Base-by-base conservation (phyloP, 164 flowering plant genomes). In the Warburgia ugandensis region DNA sequence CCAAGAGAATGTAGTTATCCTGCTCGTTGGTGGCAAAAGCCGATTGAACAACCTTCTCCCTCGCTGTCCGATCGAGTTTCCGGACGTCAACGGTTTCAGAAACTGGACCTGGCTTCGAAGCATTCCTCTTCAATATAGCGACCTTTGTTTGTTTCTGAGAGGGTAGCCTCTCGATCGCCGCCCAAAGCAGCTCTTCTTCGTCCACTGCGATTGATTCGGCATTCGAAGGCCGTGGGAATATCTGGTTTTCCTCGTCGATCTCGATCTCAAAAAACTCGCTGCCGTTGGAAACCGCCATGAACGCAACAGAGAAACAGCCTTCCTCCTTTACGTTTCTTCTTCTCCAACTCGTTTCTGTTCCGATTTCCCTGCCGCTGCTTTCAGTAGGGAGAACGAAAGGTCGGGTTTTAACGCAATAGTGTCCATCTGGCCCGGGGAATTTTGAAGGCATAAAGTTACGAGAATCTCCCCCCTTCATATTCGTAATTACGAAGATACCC, bases 21-120 rank as follows among this genome's bases (percentile, higher is more conserved):
- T 84, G 96, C 14, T 81, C 96, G 38, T 50, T 59, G 0, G 97
- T 91, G 5, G 79, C 94, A 17, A 91, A 49, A 5, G 97, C 97
- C 9, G 77, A 73, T 55, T 58, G 65, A 1, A 91, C 79, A 6
- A 91, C 64, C 14, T 67, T 81, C 60, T 86, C 80, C 1, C 94
- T 77, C 11, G 50, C 45, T 2, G 17, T 2, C 4, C 84, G 75
- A 66, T 71, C 74, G 8, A 91, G 82, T 44, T 70, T 83, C 33
- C 76, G 35, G 5, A 91, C 92, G 54, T 91, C 96, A 10, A 91
- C 40, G 17, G 77, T 61, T 64, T 76, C 75, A 0, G 71, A 35
- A 13, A 33, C 23, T 36, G 38, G 50, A 1, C 35, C 29, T 63
- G 3, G 42, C 37, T 64, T 67, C 23, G 81, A 67, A 3, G 55